Evolutionary conservation across 768 basidiomycete species (phyloP), one percentile per base, ranked within the genome.

Genomic region (Lactarius sanguifluus): DNA sequence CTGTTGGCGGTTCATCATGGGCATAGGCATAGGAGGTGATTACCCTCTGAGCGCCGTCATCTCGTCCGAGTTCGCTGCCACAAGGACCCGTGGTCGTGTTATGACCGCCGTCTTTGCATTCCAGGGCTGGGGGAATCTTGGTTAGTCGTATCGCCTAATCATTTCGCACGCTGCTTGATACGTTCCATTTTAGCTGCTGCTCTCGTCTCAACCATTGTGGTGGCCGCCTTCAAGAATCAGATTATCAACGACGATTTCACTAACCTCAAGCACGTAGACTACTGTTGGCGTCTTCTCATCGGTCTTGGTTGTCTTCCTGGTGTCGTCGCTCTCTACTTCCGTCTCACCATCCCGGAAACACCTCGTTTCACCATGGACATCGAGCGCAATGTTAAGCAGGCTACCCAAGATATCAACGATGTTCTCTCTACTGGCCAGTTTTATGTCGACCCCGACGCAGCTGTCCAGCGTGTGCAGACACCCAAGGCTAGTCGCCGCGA

Each of bases 341-440:
- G 94, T 75, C 83, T 95, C 40, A 94, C 93, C 30, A 94, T 96
- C 72, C 92, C 94, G 3, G 93, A 95, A 76, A 95, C 93, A 0
- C 94, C 94, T 32, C 91, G 94, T 64, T 87, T 83, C 76, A 96
- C 94, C 66, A 94, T 95, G 90, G 94, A 96, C 80, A 85, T 96
- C 66, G 92, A 94, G 76, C 81, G 89, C 59, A 94, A 95, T 75
- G 79, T 96, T 54, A 79, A 83, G 47, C 90, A 89, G 73, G 94
- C 92, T 8, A 64, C 85, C 1, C 77, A 81, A 36, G 94, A 95
- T 71, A 90, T 94, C 69, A 82, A 88, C 65, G 81, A 82, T 56
- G 90, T 92, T 64, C 69, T 94, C 56, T 77, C 80, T 23, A 79
- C 78, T 18, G 83, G 84, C 43, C 78, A 72, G 8, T 80, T 75